Conservation (phyloP, 306 rosid species). For the Arachis stenosperma region DNA sequence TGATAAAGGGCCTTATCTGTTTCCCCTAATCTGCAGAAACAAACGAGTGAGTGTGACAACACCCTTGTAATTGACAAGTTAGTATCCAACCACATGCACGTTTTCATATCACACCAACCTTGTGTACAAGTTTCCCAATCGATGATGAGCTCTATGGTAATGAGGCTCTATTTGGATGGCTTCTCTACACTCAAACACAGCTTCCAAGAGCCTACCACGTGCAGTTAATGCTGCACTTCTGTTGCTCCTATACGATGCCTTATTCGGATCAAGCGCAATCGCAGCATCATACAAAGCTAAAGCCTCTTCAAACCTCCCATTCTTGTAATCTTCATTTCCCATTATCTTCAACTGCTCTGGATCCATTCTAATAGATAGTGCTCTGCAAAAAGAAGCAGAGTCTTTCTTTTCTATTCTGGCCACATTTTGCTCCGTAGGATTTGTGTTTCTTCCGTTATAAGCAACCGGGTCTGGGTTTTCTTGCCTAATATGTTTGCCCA, state of each 20-base stretch:
- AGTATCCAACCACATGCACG: neutral
- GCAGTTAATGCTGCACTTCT: slow-evolving; percentile 84
- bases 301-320: slow-evolving; percentile 75
- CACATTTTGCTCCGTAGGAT: slow-evolving; percentile 31
- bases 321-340: slow-evolving; percentile 92
- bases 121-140: slow-evolving; percentile 68
- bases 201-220: slow-evolving; percentile 76
- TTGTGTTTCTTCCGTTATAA: slow-evolving; percentile 39
- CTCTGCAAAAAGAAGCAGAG: slow-evolving; percentile 60
- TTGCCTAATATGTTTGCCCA: slow-evolving; percentile 44
- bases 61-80: neutral
- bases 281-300: slow-evolving; percentile 80
- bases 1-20: slow-evolving; percentile 73
- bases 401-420: slow-evolving; percentile 18
- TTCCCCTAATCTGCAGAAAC: slow-evolving; percentile 66
- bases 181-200: slow-evolving; percentile 76
- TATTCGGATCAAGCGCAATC: slow-evolving; percentile 67
- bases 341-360: slow-evolving; percentile 77
- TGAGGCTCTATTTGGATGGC: slow-evolving; percentile 77
- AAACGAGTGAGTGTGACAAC: neutral
- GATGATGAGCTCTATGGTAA: slow-evolving; percentile 82
- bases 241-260: slow-evolving; percentile 85
- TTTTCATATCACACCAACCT: slow-evolving; percentile 46
- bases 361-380: slow-evolving; percentile 75
- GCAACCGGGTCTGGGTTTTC: slow-evolving; percentile 5